A percentile compares a stretch with the other conserved stretches of the same genome.
Evolutionary conservation across 768 basidiomycete genomes (phyloP).

Genomic region (Boletus subcaerulescens): DNA sequence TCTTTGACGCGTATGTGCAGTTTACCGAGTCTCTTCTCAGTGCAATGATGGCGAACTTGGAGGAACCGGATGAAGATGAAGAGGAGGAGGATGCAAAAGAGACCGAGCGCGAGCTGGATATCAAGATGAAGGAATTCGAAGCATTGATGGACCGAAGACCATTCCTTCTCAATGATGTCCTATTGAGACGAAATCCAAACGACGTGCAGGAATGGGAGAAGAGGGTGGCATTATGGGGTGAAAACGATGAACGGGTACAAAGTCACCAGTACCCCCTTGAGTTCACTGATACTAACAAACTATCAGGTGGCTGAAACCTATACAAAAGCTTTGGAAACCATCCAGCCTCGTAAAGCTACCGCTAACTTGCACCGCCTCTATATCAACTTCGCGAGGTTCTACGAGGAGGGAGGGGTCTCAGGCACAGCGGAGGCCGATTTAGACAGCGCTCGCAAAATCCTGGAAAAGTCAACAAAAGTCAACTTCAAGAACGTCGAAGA

Average conservation of each 20-base stretch:
- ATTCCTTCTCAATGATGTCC: conserved; percentile 94
- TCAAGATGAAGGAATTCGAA: conserved; percentile 89
- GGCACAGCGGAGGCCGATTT: conserved; percentile 80
- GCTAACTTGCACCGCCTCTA: conserved; percentile 88
- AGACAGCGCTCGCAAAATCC: conserved; percentile 82
- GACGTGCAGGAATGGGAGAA: conserved; percentile 99
- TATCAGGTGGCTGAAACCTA: conserved; percentile 89
- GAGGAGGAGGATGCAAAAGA: conserved; percentile 79
- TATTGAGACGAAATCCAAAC: conserved; percentile 89
- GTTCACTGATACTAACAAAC: not conserved
- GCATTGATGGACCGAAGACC: conserved; percentile 92
- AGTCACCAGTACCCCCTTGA: not conserved
- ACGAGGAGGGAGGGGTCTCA: conserved; percentile 89
- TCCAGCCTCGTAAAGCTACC: conserved; percentile 85
- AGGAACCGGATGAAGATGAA: conserved; percentile 69
- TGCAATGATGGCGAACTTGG: conserved; percentile 83
- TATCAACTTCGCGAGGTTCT: conserved; percentile 95
- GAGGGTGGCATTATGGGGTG: conserved; percentile 87
- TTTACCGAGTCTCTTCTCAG: conserved; percentile 89
- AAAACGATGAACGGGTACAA: conserved; percentile 86
- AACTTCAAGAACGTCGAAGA: conserved; percentile 97
- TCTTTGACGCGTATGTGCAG: conserved; percentile 95
- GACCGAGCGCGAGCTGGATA: conserved; percentile 80
- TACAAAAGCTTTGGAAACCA: conserved; percentile 81
- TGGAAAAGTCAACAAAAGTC: conserved; percentile 90